Percentiles rank a stretch among this genome's conserved stretches.
Conservation (phyloP, 1,139 yeast species). For the Suhomyces chickasaworum region DNA sequence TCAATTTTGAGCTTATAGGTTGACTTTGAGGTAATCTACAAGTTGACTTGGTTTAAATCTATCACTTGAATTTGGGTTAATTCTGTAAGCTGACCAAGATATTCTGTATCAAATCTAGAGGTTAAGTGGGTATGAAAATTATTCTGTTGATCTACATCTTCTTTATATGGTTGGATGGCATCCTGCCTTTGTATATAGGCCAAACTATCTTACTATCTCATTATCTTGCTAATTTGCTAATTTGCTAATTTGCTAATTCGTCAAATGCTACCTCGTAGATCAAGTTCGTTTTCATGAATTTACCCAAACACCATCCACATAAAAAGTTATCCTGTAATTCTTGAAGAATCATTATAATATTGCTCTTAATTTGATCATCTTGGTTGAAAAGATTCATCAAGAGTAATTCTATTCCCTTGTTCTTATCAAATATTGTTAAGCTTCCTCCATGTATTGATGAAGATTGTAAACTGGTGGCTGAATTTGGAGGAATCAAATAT, state of each 20-base stretch:
- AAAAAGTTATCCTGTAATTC: conserved; percentile 48
- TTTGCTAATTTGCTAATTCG: conserved; percentile 33
- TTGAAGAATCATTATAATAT: conserved; percentile 46
- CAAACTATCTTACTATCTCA: too few relatives aligned
- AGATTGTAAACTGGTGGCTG: conserved; percentile 45
- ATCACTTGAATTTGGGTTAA: too few relatives aligned
- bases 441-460: conserved; percentile 45
- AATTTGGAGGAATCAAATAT: conserved; percentile 47
- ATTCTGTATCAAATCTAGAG: too few relatives aligned
- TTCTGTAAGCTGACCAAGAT: too few relatives aligned
- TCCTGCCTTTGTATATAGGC: conserved; percentile 3
- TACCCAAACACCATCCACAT: conserved; percentile 51
- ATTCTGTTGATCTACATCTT: background rate
- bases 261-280: conserved; percentile 47
- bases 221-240: conserved; percentile 24
- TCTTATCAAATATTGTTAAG: conserved; percentile 48
- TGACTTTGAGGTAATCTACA: too few relatives aligned
- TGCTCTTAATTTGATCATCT: conserved; percentile 44
- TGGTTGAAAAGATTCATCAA: conserved; percentile 52
- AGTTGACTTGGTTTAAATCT: too few relatives aligned
- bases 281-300: conserved; percentile 40
- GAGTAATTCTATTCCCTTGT: conserved; percentile 48
- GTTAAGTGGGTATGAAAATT: background rate
- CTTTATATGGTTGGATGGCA: background rate
- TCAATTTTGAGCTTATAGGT: too few relatives aligned